A percentile compares a stretch with the other conserved stretches of the same genome.
Conservation (phyloP, 139 green algal genomes). For the Ettlia oleoabundans region DNA sequence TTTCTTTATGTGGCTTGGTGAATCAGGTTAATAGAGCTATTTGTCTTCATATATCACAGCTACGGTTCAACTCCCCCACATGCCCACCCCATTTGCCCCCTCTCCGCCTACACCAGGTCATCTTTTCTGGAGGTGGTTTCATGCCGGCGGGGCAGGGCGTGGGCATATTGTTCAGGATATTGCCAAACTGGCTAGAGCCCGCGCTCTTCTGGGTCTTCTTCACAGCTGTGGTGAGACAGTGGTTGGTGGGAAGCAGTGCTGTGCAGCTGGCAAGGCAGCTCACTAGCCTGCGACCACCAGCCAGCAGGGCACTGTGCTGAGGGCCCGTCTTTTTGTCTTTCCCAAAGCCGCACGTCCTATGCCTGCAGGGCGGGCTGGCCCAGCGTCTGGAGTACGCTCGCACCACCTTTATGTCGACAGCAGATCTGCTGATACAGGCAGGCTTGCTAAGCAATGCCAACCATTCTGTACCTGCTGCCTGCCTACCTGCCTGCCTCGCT, state of each 20-base stretch:
- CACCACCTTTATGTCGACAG: constrained; percentile 8
- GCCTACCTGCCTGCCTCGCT: background rate
- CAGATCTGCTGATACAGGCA: constrained; percentile 31
- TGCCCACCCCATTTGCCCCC: too few species aligned
- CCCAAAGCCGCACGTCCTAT: too few species aligned
- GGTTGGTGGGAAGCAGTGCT: too few species aligned
- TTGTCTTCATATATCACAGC: background rate
- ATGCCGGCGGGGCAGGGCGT: background rate
- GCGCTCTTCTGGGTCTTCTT: constrained; percentile 29
- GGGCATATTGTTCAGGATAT: constrained; percentile 7
- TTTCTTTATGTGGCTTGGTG: too few species aligned
- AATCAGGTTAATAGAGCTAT: too few species aligned
- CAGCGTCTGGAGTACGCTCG: constrained; percentile 31
- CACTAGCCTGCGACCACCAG: too few species aligned
- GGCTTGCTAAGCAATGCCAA: too few species aligned
- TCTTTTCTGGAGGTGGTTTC: constrained; percentile 1
- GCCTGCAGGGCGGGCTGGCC: background rate
- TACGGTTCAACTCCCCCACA: background rate
- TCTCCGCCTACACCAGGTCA: too few species aligned
- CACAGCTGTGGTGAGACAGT: background rate
- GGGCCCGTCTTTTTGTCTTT: too few species aligned
- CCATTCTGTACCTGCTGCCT: too few species aligned
- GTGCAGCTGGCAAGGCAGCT: too few species aligned
- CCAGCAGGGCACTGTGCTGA: too few species aligned
- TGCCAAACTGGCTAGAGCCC: constrained; percentile 24